Percentiles rank a stretch among this genome's conserved stretches.
These are phyloP conservation scores for Calonectria hawksworthii DNA, from an alignment of 2,329 filamentous ascomycete species.

Conservation along the genomic window DNA sequence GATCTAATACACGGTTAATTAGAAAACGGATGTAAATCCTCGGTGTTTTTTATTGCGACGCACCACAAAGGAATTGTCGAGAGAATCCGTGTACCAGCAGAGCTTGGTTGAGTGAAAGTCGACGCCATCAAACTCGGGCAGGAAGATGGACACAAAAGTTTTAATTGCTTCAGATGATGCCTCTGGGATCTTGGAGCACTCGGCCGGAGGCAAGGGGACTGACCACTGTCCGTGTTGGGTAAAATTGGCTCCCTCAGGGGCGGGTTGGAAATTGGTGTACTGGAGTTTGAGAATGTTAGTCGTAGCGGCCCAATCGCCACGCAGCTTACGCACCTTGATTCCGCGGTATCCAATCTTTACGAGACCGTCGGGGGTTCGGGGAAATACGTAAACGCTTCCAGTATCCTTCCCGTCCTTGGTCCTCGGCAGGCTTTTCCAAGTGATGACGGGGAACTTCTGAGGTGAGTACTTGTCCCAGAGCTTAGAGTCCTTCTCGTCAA, in stretches of 20 bases:
- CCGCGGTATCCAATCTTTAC: background rate
- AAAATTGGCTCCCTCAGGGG: background rate
- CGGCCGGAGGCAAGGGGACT: background rate
- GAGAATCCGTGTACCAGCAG: background rate
- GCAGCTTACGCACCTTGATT: background rate
- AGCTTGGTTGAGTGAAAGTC: background rate
- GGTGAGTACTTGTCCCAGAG: background rate
- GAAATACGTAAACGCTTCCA: background rate
- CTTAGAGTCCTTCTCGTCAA: background rate
- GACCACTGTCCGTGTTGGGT: background rate
- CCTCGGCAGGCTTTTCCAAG: background rate
- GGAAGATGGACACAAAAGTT: background rate
- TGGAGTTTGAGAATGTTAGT: background rate
- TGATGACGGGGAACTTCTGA: background rate
- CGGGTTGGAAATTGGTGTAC: background rate
- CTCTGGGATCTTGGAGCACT: background rate
- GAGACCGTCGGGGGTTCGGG: background rate
- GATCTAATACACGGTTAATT: background rate
- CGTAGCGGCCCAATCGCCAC: background rate
- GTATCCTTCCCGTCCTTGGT: background rate
- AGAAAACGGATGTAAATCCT: background rate
- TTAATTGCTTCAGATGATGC: background rate
- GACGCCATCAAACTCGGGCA: background rate
- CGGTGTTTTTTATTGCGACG: background rate
- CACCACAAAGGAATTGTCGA: slow-evolving; percentile 1